Conservation (phyloP, 2,329 filamentous ascomycete species). For the Aureobasidium sp. region DNA sequence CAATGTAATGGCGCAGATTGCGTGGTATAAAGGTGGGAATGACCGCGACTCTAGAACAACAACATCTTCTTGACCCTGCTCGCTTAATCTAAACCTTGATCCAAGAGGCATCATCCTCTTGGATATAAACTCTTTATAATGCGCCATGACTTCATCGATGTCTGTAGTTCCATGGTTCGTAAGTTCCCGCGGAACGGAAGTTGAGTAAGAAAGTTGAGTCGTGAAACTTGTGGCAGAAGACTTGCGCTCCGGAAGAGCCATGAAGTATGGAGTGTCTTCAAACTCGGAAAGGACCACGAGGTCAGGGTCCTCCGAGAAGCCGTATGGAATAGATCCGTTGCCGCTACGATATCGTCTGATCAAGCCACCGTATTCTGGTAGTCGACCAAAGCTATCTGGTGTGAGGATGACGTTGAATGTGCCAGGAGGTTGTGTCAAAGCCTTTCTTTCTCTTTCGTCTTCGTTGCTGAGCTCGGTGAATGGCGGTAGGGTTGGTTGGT, state of each 20-base stretch:
- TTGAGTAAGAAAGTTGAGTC: not conserved
- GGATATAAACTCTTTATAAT: constrained; percentile 12
- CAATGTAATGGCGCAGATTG: constrained; percentile 43
- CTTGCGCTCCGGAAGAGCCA: not conserved
- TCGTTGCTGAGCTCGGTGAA: constrained; percentile 45
- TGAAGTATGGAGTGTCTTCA: constrained; percentile 6
- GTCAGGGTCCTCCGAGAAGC: not conserved
- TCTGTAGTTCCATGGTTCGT: not conserved
- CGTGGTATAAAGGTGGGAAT: constrained; percentile 47
- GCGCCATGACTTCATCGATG: not conserved
- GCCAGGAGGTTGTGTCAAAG: constrained; percentile 41
- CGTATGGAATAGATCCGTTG: not conserved
- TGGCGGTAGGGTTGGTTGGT: constrained; percentile 37
- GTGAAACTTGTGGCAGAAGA: not conserved
- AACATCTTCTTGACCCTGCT: not conserved
- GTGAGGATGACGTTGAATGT: constrained; percentile 49
- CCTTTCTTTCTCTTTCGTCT: constrained; percentile 50
- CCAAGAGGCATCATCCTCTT: constrained; percentile 12
- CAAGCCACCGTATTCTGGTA: constrained; percentile 40
- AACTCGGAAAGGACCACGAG: constrained; percentile 3
- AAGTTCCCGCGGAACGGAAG: not conserved
- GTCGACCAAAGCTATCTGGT: constrained; percentile 43
- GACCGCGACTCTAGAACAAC: constrained; percentile 30
- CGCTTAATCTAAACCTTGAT: not conserved
- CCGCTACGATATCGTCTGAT: not conserved